Evolutionary conservation across 2,329 filamentous ascomycete genomes (phyloP), one percentile per base, ranked within the genome.

Genomic region (Fusarium camptoceras): DNA sequence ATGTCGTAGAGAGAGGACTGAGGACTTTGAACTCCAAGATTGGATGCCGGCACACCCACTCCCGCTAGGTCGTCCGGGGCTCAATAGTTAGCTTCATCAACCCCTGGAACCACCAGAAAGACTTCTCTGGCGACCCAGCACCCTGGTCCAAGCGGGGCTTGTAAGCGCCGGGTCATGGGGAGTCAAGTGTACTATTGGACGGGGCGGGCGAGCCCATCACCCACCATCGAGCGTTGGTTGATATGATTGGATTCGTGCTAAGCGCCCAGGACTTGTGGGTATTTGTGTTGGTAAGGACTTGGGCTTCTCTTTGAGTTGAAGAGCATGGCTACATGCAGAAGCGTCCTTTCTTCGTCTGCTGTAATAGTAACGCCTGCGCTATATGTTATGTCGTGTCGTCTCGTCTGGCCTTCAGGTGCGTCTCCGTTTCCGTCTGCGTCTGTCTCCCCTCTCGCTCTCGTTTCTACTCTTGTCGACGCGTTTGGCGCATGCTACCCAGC

Each of bases 181-280:
- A 56, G 44, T 54, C 43, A 58, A 22, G 31, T 48, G 22, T 72
- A 30, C 31, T 55, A 80, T 80, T 80, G 78, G 78, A 50, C 58
- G 47, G 58, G 57, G 48, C 64, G 61, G 65, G 51, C 54, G 60
- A 70, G 70, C 68, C 73, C 69, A 75, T 80, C 78, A 80, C 78
- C 75, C 74, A 77, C 70, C 71, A 68, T 66, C 53, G 59, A 55
- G 63, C 69, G 62, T 47, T 66, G 48, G 64, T 57, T 49, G 57
- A 62, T 59, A 59, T 80, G 78, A 80, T 80, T 80, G 78, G 78
- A 63, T 48, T 70, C 51, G 42, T 70, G 72, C 68, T 79, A 79
- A 79, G 77, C 77, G 77, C 77, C 77, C 73, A 65, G 73, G 61
- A 68, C 47, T 75, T 75, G 68, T 73, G 70, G 71, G 74, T 57